phyloP scores from a whole-genome alignment of 2,329 filamentous ascomycete genomes.

The Fusarium dimerum region DNA sequence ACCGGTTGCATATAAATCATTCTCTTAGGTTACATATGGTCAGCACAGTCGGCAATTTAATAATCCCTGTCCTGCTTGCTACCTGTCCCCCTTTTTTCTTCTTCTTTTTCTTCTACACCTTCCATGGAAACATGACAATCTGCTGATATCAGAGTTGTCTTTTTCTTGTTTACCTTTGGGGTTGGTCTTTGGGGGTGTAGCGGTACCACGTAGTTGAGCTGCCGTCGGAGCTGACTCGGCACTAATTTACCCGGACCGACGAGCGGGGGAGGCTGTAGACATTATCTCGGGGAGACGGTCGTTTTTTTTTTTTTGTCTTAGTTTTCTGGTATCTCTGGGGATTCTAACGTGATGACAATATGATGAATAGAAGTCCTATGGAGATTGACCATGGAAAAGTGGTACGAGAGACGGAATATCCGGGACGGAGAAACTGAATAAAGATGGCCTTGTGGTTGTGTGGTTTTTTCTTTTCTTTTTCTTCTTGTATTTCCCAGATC shows the following conservation, averaged over 20 bases:
- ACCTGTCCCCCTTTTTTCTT: too few relatives aligned
- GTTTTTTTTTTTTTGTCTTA: background rate
- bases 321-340: too few relatives aligned
- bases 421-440: background rate
- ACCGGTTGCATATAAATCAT: too few relatives aligned
- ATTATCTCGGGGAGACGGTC: background rate
- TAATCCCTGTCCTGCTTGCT: too few relatives aligned
- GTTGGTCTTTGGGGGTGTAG: background rate
- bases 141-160: too few relatives aligned
- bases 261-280: background rate
- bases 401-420: background rate
- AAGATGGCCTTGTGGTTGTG: background rate
- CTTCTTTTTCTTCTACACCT: too few relatives aligned
- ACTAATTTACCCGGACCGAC: background rate
- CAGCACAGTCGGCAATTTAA: too few relatives aligned
- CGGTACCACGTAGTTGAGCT: background rate
- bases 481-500: background rate
- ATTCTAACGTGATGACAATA: background rate
- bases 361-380: background rate
- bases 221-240: background rate
- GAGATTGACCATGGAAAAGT: background rate
- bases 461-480: background rate
- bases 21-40: too few relatives aligned
- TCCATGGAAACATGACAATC: too few relatives aligned
- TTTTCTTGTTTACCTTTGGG: too few relatives aligned